Base-by-base conservation (phyloP, 257 asterid species). In the Euphrasia confusa region DNA sequence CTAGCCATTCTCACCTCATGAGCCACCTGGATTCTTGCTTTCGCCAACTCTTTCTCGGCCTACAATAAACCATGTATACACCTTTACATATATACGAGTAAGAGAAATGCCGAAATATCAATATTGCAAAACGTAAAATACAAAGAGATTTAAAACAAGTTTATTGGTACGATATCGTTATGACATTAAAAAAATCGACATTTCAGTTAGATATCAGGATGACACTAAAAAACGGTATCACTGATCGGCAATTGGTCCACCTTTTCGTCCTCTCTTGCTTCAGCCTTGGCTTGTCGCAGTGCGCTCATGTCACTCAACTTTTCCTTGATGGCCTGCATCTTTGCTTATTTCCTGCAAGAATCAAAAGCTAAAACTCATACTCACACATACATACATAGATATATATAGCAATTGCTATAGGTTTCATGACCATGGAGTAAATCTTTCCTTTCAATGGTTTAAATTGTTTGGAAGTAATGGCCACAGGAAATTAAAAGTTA, bases 271-370 rank as follows among this genome's bases (percentile, higher is more conserved):
- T 81, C 80, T 66, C 49, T 81, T 13, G 89, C 94, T 40, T 79
- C 86, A 4, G 84, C 84, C 79, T 86, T 86, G 65, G 86, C 91
- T 80, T 74, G 77, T 64, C 88, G 91, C 82, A 82, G 67, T 39
- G 80, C 76, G 62, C 69, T 72, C 79, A 82, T 72, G 63, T 86
- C 95, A 61, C 54, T 69, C 67, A 86, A 68, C 65, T 89, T 89
- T 7, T 86, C 97, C 78, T 83, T 89, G 69, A 89, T 89, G 52
- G 95, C 80, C 81, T 89, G 94, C 97, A 89, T 86, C 54, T 71
- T 86, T 35, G 40, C 40, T 35, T 11, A 35, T 35, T 35, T 35
- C 40, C 40, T 35, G 40, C 40, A 35, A 35, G 10, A 35, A 35
- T 2, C 2, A 28, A 42, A 66, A 35, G 40, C 40, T 35, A 35